Evolutionary conservation across 495 filamentous ascomycete genomes (phyloP), one percentile per base, ranked within the genome.

Genomic region (Penicillium coffeae): DNA sequence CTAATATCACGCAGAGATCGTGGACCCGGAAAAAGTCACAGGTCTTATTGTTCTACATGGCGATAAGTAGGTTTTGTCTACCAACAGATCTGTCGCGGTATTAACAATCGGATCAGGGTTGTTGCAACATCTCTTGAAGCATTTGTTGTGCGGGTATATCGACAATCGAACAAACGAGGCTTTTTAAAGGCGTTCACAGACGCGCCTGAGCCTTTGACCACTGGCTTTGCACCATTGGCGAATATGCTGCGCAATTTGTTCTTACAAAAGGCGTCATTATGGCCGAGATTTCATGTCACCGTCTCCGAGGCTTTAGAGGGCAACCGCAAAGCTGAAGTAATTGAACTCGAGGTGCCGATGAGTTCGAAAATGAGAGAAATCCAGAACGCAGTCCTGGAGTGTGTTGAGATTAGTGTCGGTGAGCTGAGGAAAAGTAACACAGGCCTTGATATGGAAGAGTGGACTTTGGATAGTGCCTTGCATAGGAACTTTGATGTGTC

Each of bases 101-200:
- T n/a, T n/a, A n/a, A n/a, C n/a, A n/a, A n/a, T n/a, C n/a, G n/a
- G n/a, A n/a, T 12, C 42, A 84, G 83, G 49, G 79, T 95, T 32
- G 74, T 89, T 19, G 92, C 92, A 16, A 96, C 92, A 0, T 92
- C 90, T 2, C 71, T 88, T 5, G 93, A 98, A 64, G 92, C 93
- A 14, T 98, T 98, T 64, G 96, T 98, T 48, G 71, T 96, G 38
- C 86, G 93, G 22, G 88, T 96, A 36, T 98, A 88, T 62, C 81
- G 93, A 42, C 90, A 96, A 70, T 84, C 85, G 71, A 98, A 98
- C 60, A 94, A 93, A 70, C 72, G 58, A 21, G 93, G 93, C 13
- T 97, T 98, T 56, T 78, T 98, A 15, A 98, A 97, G 61, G 92
- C 94, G 7, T 96, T 98, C 55, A 95, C 93, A 0, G 93, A 98